Evolutionary conservation across 192 early-diverging fungal species (phyloP).

Genomic region (Geranomyces michiganensis): DNA sequence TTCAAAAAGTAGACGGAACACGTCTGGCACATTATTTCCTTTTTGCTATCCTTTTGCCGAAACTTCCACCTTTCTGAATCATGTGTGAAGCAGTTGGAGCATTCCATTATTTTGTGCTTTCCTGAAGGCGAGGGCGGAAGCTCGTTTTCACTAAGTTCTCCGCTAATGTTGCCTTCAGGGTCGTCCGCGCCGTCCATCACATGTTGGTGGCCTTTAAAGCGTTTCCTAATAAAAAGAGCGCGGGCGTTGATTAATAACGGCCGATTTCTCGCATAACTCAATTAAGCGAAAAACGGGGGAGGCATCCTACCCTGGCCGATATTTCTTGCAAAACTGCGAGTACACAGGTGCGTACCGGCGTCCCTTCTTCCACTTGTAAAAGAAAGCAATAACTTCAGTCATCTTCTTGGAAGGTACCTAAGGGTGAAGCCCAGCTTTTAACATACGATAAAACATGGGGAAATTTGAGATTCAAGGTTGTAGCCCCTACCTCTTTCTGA

Average conservation of each 20-base stretch:
- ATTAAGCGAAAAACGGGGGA: neutral
- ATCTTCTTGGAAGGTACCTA: slow-evolving; percentile 37
- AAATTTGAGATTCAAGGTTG: too few relatives aligned
- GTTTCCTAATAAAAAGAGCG: too few relatives aligned
- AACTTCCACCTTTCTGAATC: slow-evolving; percentile 32
- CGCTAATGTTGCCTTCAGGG: slow-evolving; percentile 25
- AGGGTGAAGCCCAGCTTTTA: too few relatives aligned
- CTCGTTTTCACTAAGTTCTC: slow-evolving; percentile 29
- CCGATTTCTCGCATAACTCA: neutral
- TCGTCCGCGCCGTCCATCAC: slow-evolving; percentile 29
- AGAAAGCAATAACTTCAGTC: slow-evolving; percentile 34
- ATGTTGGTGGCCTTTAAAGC: slow-evolving; percentile 22
- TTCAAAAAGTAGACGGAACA: slow-evolving; percentile 42
- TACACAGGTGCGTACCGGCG: slow-evolving; percentile 37
- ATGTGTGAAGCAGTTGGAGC: slow-evolving; percentile 39
- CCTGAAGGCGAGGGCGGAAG: slow-evolving; percentile 23
- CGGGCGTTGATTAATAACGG: too few relatives aligned
- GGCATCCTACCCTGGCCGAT: slow-evolving; percentile 36
- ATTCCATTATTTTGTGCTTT: slow-evolving; percentile 27
- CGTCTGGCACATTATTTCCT: slow-evolving; percentile 32
- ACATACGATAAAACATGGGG: too few relatives aligned
- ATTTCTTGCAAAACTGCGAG: slow-evolving; percentile 41
- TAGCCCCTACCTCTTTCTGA: slow-evolving; percentile 29
- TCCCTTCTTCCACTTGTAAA: slow-evolving; percentile 46
- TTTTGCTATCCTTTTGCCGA: slow-evolving; percentile 31